These are phyloP conservation scores for Stentor roeselii DNA, from an alignment of 73 alveolate species.

Conservation along the genomic window DNA sequence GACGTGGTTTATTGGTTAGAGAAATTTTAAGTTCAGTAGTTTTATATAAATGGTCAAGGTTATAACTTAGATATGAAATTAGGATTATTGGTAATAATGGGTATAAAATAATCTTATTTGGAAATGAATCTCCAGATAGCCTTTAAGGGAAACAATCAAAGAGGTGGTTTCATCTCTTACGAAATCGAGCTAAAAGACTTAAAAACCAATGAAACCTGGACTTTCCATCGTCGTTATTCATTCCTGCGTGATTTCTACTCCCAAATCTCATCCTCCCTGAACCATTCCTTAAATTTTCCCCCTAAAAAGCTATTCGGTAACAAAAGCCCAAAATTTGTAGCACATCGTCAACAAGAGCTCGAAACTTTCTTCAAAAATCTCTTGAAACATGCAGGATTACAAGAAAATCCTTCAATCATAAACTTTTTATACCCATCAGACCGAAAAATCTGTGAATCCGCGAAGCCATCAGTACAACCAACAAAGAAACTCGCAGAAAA, in stretches of 20 bases:
- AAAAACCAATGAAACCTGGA: conserved; percentile 14
- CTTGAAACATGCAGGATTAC: neutral
- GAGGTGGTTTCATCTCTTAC: too few species aligned
- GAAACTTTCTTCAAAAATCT: neutral
- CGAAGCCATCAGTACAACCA: neutral
- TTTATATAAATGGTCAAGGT: too few species aligned
- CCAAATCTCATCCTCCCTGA: conserved; percentile 1
- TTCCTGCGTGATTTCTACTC: conserved; percentile 20
- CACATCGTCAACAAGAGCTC: neutral
- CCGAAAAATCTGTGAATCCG: neutral
- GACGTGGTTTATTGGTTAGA: too few species aligned
- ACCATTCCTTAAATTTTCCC: neutral
- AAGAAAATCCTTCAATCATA: neutral
- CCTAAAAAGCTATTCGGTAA: neutral
- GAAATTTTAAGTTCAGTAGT: too few species aligned
- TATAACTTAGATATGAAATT: too few species aligned
- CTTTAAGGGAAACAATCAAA: too few species aligned
- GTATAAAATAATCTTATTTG: too few species aligned
- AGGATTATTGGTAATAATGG: too few species aligned
- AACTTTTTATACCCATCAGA: neutral
- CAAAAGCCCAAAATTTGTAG: conserved; percentile 2
- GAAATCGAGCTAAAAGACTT: neutral
- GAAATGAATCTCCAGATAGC: too few species aligned
- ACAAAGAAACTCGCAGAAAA: neutral
- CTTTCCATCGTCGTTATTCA: conserved; percentile 19